Evolutionary conservation across 345 rosid genomes (phyloP).

Genomic region (Gossypioides kirkii): DNA sequence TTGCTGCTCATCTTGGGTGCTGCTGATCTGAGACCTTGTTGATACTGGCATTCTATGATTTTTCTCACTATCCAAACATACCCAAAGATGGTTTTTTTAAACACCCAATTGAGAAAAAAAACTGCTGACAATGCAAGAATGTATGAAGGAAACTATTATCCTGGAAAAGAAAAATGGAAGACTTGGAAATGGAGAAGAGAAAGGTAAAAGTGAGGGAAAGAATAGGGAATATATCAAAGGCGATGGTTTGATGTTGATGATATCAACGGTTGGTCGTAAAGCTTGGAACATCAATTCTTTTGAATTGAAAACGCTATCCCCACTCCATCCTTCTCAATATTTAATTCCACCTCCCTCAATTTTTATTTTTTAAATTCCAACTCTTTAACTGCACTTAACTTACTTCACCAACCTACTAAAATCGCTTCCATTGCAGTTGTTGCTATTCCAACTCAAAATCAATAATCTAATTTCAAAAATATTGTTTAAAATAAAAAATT

Average conservation of each 20-base stretch:
- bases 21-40: conserved; percentile 59
- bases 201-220: conserved; percentile 20
- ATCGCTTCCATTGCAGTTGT: too few species aligned
- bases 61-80: conserved; percentile 44
- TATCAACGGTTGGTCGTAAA: conserved; percentile 32
- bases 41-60: conserved; percentile 67
- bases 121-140: conserved; percentile 18
- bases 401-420: too few species aligned
- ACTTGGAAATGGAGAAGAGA: conserved; percentile 11
- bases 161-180: conserved; percentile 9
- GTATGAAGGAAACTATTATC: conserved; percentile 5
- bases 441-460: too few species aligned
- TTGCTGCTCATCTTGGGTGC: conserved; percentile 21
- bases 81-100: conserved; percentile 24
- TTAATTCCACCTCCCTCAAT: background rate
- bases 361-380: background rate
- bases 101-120: conserved; percentile 20
- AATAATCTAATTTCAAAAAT: background rate
- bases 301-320: background rate
- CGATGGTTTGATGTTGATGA: conserved; percentile 21
- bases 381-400: too few species aligned
- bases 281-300: conserved; percentile 13
- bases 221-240: conserved; percentile 13
- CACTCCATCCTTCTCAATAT: background rate
- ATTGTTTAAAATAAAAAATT: too few species aligned